These are phyloP conservation scores for Zygnema cylindricum DNA, from an alignment of 139 green algal genomes.

Conservation along the genomic window DNA sequence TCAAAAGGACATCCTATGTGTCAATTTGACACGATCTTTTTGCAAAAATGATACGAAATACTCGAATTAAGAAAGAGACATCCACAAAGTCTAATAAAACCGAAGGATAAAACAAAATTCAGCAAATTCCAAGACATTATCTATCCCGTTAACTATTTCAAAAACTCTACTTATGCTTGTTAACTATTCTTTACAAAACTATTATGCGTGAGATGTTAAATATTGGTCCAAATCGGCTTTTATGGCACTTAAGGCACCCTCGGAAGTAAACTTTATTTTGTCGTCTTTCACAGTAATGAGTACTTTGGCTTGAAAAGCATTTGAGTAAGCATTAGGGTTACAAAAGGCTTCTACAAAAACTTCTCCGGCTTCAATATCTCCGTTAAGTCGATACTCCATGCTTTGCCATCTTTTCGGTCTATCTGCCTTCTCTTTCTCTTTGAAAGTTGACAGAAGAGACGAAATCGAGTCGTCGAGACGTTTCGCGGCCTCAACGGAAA, in stretches of 20 bases:
- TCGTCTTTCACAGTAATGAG: slow-evolving; percentile 64
- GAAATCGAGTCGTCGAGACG: slow-evolving; percentile 47
- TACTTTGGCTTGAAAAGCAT: slow-evolving; percentile 65
- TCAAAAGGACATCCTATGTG: too few species aligned
- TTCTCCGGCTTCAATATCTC: slow-evolving; percentile 12
- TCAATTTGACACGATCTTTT: too few species aligned
- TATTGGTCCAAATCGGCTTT: slow-evolving; percentile 53
- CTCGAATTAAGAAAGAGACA: too few species aligned
- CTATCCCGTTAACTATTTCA: too few species aligned
- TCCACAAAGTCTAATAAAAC: too few species aligned
- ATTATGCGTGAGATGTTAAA: slow-evolving; percentile 31
- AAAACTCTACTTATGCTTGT: too few species aligned
- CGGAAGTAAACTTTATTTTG: slow-evolving; percentile 59
- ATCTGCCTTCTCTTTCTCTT: slow-evolving; percentile 63
- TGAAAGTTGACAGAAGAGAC: slow-evolving; percentile 58
- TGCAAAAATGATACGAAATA: too few species aligned
- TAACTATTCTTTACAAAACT: too few species aligned
- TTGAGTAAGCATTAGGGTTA: slow-evolving; percentile 66
- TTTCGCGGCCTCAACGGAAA: slow-evolving; percentile 48
- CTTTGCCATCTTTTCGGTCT: slow-evolving; percentile 50
- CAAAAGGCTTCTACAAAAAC: slow-evolving; percentile 62
- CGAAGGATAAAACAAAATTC: too few species aligned
- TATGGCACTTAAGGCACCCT: slow-evolving; percentile 54
- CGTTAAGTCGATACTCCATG: slow-evolving; percentile 61
- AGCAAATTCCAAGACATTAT: too few species aligned